Conservation (phyloP, 306 rosid genomes). For the Pyrus pyrifolia region DNA sequence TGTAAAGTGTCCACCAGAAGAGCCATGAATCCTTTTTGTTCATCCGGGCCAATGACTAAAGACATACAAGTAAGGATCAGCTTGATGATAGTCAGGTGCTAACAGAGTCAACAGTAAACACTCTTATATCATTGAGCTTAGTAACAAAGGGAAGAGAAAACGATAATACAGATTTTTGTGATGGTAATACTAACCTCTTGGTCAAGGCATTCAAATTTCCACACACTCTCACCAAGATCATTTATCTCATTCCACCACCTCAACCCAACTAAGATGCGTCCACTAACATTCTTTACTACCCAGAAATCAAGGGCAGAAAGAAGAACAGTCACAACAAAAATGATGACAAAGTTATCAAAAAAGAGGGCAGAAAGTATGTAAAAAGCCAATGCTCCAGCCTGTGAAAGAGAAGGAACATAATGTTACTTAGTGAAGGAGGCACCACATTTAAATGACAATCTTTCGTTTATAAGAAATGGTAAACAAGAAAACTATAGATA, state of each 20-base stretch:
- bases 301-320: constrained; percentile 96
- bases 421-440: constrained; percentile 7
- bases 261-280: constrained; percentile 90
- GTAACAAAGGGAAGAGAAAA: constrained; percentile 7
- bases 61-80: constrained; percentile 12
- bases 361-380: constrained; percentile 89
- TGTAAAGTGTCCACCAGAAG: constrained; percentile 96
- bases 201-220: constrained; percentile 97
- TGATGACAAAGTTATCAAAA: constrained; percentile 82
- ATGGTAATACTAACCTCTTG: constrained; percentile 59
- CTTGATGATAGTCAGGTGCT: constrained; percentile 6
- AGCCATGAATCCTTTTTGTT: constrained; percentile 98
- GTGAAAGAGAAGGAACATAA: constrained; percentile 14
- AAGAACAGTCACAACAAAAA: constrained; percentile 95
- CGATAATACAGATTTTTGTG: neutral
- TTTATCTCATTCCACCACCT: constrained; percentile 99
- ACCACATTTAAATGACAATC: neutral
- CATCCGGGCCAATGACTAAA: constrained; percentile 84
- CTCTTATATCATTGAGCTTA: constrained; percentile 4
- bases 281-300: constrained; percentile 99
- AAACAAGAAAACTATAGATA: neutral
- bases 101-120: constrained; percentile 5
- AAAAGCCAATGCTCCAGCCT: constrained; percentile 93
- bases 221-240: constrained; percentile 95
- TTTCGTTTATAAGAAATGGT: neutral